Conservation (phyloP, 106 monocot genomes). For the Phalaenopsis equestris region DNA sequence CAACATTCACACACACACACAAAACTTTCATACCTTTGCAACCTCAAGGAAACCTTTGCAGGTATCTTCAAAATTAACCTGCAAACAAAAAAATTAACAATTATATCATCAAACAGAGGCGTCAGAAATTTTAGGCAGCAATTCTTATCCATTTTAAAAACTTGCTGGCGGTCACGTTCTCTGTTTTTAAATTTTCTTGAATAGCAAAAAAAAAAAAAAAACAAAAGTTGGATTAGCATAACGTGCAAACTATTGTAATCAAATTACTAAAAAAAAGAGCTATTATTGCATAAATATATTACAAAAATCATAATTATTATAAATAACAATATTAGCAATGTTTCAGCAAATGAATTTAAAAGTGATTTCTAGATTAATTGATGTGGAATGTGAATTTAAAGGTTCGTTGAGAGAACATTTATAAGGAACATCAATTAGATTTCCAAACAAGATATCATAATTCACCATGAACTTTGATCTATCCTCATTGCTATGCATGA, state of each 20-base stretch:
- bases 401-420: background rate
- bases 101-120: background rate
- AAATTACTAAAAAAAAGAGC: too few relatives aligned
- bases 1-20: background rate
- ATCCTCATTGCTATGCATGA: background rate
- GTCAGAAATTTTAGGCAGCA: background rate
- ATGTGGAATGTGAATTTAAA: background rate
- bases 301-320: background rate
- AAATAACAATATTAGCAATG: background rate
- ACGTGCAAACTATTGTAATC: too few relatives aligned
- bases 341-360: background rate
- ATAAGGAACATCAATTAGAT: background rate
- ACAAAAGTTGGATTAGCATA: background rate
- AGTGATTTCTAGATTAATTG: background rate
- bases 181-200: too few relatives aligned
- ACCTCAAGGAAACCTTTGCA: constrained; percentile 99
- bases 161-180: background rate
- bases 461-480: background rate
- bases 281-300: too few relatives aligned
- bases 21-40: constrained; percentile 74
- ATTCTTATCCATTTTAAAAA: background rate
- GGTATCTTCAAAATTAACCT: constrained; percentile 99
- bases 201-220: too few relatives aligned
- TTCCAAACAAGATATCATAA: background rate
- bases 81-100: constrained; percentile 9